These are phyloP conservation scores for Thraustochytrium sp. DNA, from an alignment of 352 stramenopile species.

Conservation along the genomic window DNA sequence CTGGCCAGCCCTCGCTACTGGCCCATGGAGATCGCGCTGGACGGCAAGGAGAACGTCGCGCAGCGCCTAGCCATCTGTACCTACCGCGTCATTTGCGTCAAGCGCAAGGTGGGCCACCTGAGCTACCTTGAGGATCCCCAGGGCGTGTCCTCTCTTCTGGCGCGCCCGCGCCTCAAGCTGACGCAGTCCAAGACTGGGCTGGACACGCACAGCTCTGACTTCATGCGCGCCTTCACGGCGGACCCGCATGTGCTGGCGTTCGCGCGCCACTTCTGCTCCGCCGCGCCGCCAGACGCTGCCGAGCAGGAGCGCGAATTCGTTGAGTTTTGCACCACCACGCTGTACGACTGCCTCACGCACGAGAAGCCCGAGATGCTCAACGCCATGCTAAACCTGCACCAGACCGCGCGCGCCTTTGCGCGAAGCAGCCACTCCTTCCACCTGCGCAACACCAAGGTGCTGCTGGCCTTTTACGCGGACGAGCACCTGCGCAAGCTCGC, in stretches of 20 bases:
- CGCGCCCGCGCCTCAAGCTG: slow-evolving; percentile 17
- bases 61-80: slow-evolving; percentile 5
- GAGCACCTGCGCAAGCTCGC: background rate
- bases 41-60: slow-evolving; percentile 23
- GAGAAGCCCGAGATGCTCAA: slow-evolving; percentile 43
- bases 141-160: slow-evolving; percentile 31
- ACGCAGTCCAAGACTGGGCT: background rate
- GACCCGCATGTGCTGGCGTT: slow-evolving; percentile 40
- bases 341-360: slow-evolving; percentile 41
- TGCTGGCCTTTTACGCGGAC: slow-evolving; percentile 5
- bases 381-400: slow-evolving; percentile 18
- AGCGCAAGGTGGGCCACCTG: slow-evolving; percentile 45
- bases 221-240: slow-evolving; percentile 32
- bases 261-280: slow-evolving; percentile 42
- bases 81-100: slow-evolving; percentile 42
- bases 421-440: slow-evolving; percentile 26
- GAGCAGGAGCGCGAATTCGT: slow-evolving; percentile 18
- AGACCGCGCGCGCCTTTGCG: background rate
- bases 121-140: slow-evolving; percentile 38
- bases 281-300: background rate
- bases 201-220: slow-evolving; percentile 3
- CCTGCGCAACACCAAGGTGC: slow-evolving; percentile 6
- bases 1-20: slow-evolving; percentile 21
- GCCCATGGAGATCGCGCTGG: slow-evolving; percentile 28
- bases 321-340: slow-evolving; percentile 23